Conservation (phyloP, 2,329 filamentous ascomycete genomes). For the Phialophora verrucosa region DNA sequence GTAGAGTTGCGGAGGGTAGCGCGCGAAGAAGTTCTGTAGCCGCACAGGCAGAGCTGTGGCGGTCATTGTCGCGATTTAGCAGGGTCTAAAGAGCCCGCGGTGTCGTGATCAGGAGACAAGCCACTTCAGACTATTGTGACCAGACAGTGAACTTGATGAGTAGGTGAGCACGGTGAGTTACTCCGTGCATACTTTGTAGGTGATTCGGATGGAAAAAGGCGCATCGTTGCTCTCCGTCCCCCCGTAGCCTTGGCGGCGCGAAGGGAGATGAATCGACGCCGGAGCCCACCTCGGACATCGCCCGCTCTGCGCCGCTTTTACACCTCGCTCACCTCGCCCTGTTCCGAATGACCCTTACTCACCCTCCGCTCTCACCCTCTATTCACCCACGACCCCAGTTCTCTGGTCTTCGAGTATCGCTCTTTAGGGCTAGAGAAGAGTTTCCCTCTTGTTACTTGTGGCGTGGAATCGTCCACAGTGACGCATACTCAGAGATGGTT, state of each 20-base stretch:
- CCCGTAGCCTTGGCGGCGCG: background rate
- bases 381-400: too few species aligned
- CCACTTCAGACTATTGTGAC: background rate
- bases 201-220: background rate
- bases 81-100: background rate
- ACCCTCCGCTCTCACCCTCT: too few species aligned
- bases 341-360: too few species aligned
- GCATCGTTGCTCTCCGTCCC: background rate
- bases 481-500: too few species aligned
- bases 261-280: too few species aligned
- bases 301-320: too few species aligned
- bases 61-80: background rate
- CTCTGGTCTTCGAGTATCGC: too few species aligned
- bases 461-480: too few species aligned
- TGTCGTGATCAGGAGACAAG: background rate
- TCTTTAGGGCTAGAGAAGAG: too few species aligned
- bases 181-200: background rate
- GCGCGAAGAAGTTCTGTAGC: constrained; percentile 84
- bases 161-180: background rate
- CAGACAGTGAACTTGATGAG: background rate
- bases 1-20: constrained; percentile 74
- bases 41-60: constrained; percentile 68
- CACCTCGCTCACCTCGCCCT: too few species aligned
- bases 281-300: too few species aligned
- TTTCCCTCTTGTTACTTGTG: too few species aligned